Evolutionary conservation across 2,329 filamentous ascomycete species (phyloP), one percentile per base, ranked within the genome.

Genomic region (Ophiostoma montium): DNA sequence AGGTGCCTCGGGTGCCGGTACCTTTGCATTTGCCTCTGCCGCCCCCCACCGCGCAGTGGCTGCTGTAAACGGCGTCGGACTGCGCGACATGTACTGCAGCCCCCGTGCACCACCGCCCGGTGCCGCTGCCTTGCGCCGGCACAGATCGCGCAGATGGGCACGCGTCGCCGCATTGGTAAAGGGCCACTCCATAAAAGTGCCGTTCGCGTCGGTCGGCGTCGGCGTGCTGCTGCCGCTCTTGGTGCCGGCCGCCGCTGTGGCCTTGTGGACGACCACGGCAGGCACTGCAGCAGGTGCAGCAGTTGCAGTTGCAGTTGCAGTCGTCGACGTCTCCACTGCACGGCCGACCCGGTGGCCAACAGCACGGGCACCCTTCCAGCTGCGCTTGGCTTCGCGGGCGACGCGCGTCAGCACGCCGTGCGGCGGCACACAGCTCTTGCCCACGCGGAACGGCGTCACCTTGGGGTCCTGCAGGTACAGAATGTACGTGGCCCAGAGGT

Each of bases 381-480:
- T 82, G 58, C 75, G 69, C 63, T 75, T 80, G 18, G 79, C 74
- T 57, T 81, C 76, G 54, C 79, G 70, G n/a, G 80, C 75, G 35
- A 84, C 79, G 42, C 79, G 75, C 57, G 74, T 61, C 57, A 77
- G 80, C 10, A 83, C 78, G 15, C 80, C 80, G 39, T 78, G 70
- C 3, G 80, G 80, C 8, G 80, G 80, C 23, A 83, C 72, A 50
- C 74, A 72, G 57, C 75, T 78, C 57, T 78, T 79, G 52, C 77
- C 74, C 49, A 80, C 69, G 47, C 76, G 72, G 53, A 84, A 77
- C 0, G 80, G 80, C 1, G 80, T 84, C 3, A 82, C 77, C 45
- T 76, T 78, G 42, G 80, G 78, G 56, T 84, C 80, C 59, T 80
- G 75, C 36, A 83, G 65, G 56, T 83, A 84, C 47, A 79, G 65